Conservation (phyloP, 495 filamentous ascomycete genomes). For the Penicillium canescens region DNA sequence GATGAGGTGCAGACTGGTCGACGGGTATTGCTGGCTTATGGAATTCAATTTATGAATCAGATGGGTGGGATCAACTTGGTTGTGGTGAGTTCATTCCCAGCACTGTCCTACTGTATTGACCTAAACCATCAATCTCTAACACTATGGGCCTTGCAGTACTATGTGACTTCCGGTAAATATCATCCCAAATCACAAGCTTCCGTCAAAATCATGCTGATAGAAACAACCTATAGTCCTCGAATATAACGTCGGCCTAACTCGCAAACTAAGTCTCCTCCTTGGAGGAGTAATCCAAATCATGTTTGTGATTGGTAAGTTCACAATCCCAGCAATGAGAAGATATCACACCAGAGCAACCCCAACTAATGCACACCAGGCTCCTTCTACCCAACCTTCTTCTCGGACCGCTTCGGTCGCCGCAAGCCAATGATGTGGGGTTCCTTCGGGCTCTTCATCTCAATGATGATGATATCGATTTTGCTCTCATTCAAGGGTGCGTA, state of each 20-base stretch:
- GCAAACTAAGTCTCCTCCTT: conserved; percentile 46
- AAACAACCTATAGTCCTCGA: conserved; percentile 35
- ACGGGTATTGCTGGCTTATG: conserved; percentile 52
- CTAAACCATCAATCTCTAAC: not conserved
- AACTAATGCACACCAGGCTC: conserved; percentile 16
- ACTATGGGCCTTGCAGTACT: conserved; percentile 27
- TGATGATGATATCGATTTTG: conserved; percentile 49
- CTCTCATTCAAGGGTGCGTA: conserved; percentile 30
- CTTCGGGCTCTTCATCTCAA: conserved; percentile 40
- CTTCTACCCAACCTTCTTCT: conserved; percentile 31
- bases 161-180: conserved; percentile 41
- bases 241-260: conserved; percentile 48
- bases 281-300: conserved; percentile 47
- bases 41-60: conserved; percentile 41
- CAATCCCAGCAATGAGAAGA: not conserved
- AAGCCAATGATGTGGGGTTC: conserved; percentile 55
- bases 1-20: conserved; percentile 53
- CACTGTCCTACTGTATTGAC: not conserved
- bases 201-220: not conserved
- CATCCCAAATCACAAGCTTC: not conserved
- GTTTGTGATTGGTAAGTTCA: conserved; percentile 32
- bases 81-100: conserved; percentile 24
- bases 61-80: conserved; percentile 53
- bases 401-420: conserved; percentile 52
- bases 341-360: not conserved